Conservation (phyloP, 2,329 filamentous ascomycete genomes). For the Ophiostoma novo-ulmi region DNA sequence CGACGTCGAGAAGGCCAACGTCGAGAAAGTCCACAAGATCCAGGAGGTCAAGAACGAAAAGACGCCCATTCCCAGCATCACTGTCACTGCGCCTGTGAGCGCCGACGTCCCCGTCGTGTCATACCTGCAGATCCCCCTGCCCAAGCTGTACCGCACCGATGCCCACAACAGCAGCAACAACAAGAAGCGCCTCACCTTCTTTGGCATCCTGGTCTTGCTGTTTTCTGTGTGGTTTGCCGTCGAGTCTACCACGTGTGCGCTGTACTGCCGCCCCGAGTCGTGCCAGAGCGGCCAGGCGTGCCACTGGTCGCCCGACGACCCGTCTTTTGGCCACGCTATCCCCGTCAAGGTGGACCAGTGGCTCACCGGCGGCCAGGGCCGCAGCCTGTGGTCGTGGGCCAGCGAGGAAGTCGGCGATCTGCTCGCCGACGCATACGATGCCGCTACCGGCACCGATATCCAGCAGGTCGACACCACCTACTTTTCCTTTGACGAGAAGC, state of each 20-base stretch:
- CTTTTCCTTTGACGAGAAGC: slow-evolving; percentile 45
- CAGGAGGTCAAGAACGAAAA: neutral
- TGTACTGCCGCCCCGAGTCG: slow-evolving; percentile 50
- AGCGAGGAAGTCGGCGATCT: slow-evolving; percentile 45
- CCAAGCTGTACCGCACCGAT: slow-evolving; percentile 40
- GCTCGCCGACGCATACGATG: slow-evolving; percentile 46
- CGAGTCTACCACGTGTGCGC: slow-evolving; percentile 50
- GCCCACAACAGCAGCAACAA: slow-evolving; percentile 34
- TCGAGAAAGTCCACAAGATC: neutral
- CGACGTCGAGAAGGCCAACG: neutral
- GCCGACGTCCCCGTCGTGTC: slow-evolving; percentile 29
- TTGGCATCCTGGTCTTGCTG: slow-evolving; percentile 44
- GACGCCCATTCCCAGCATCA: neutral
- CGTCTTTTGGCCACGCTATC: slow-evolving; percentile 55
- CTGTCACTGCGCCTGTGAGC: neutral
- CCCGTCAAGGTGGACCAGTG: slow-evolving; percentile 60
- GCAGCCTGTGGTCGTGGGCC: slow-evolving; percentile 36
- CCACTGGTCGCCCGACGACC: slow-evolving; percentile 54
- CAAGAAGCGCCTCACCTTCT: slow-evolving; percentile 43
- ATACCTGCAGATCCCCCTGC: slow-evolving; percentile 43
- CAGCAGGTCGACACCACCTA: slow-evolving; percentile 40
- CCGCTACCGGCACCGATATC: slow-evolving; percentile 42
- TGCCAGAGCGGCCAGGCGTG: slow-evolving; percentile 46
- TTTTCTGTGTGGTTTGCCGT: slow-evolving; percentile 49
- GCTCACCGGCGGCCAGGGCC: slow-evolving; percentile 49